Base-by-base conservation (phyloP, 2,329 filamentous ascomycete genomes). In the Thelonectria olida region DNA sequence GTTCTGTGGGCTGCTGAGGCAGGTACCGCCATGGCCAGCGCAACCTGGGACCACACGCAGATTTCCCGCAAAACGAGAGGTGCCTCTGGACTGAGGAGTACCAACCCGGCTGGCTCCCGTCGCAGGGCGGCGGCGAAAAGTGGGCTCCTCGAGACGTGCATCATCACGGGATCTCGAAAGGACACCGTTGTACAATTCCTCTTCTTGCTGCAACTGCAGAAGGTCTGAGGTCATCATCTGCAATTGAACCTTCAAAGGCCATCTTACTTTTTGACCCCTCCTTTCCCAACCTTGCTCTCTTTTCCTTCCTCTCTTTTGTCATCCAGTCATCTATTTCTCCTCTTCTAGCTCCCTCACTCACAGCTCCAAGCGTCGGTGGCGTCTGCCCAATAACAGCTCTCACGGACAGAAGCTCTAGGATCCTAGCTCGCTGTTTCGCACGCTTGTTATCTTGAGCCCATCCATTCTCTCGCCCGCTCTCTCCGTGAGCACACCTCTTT, bases 91-190 rank as follows among this genome's bases (percentile, higher is more conserved):
- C n/a, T 5, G 19, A 2, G 7, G 19, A 27, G 39, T 54, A 60
- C 57, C 17, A 28, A 17, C 15, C 41, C 41, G 10, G 20, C 41
- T 51, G 44, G 44, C 54, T 56, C 53, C 22, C 23, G 20, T 51
- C 25, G 23, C 58, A 38, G 54, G 59, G 59, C 63, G 66, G 50
- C 41, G 41, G 38, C 53, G 63, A 71, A 72, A 71, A 72, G 66
- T 72, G 69, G 69, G 64, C 62, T 57, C 67, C 44, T 49, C 57
- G 58, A 65, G n/a, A 31, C 53, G 58, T 68, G 64, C 67, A 73
- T 61, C 67, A 73, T 74, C 73, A 75, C 73, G 73, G 73, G 74
- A 75, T 73, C 70, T 73, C 63, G 66, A 77, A 76, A 78, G 76
- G 76, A 78, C 75, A 78, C 74, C 75, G 74, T 76, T 75, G 72